These are phyloP conservation scores for Coniella lustricola DNA, from an alignment of 2,329 filamentous ascomycete species.

Conservation along the genomic window DNA sequence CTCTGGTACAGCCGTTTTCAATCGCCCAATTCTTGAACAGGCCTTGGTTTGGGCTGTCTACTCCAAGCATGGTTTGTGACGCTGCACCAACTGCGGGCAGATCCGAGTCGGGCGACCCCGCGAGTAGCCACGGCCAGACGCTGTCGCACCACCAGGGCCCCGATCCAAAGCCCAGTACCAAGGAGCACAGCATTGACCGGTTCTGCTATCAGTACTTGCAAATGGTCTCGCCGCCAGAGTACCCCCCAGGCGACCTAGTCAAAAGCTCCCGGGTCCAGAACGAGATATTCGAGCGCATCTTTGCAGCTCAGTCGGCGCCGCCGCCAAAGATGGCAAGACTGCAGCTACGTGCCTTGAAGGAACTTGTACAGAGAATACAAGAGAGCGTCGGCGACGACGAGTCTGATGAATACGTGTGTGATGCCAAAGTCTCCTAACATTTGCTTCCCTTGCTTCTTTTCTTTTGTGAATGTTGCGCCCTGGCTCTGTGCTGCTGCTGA, in stretches of 20 bases:
- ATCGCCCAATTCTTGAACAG: too few relatives aligned
- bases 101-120: too few relatives aligned
- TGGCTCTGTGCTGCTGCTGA: too few relatives aligned
- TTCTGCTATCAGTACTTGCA: slow-evolving; percentile 77
- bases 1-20: too few relatives aligned
- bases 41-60: too few relatives aligned
- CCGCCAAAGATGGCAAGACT: slow-evolving; percentile 44
- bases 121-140: too few relatives aligned
- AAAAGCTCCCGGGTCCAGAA: slow-evolving; percentile 57
- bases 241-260: slow-evolving; percentile 54
- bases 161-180: background rate
- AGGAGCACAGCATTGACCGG: slow-evolving; percentile 25
- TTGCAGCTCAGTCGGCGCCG: slow-evolving; percentile 29
- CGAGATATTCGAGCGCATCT: slow-evolving; percentile 59
- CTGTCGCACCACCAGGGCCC: too few relatives aligned
- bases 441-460: too few relatives aligned
- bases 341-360: slow-evolving; percentile 64
- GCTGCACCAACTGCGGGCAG: too few relatives aligned
- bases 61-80: too few relatives aligned
- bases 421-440: too few relatives aligned
- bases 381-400: slow-evolving; percentile 56
- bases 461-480: too few relatives aligned
- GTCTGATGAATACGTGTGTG: slow-evolving; percentile 80
- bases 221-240: slow-evolving; percentile 56
- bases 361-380: slow-evolving; percentile 64